These are phyloP conservation scores for Avena sativa DNA, from an alignment of 176 grass and related monocot species.

Conservation along the genomic window DNA sequence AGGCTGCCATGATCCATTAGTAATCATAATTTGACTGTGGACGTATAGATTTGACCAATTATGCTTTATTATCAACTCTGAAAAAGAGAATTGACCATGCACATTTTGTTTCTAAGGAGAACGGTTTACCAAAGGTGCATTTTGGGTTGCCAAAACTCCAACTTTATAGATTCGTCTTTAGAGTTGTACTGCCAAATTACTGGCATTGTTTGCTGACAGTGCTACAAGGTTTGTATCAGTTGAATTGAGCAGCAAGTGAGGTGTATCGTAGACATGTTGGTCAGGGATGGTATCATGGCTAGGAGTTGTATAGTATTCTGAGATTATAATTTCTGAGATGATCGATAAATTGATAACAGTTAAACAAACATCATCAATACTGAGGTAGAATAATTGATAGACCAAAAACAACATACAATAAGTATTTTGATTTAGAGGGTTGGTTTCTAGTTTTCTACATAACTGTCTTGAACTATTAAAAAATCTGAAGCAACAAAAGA, in stretches of 20 bases:
- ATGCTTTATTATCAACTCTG: constrained; percentile 3
- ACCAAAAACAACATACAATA: neutral
- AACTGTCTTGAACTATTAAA: neutral
- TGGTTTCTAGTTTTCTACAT: constrained; percentile 9
- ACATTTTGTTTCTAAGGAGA: constrained; percentile 8
- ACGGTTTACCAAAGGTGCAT: constrained; percentile 4
- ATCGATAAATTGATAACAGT: neutral
- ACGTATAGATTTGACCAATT: neutral
- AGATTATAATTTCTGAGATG: constrained; percentile 13
- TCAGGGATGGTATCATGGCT: neutral
- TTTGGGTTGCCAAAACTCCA: neutral
- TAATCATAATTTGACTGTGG: neutral
- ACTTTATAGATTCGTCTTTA: neutral
- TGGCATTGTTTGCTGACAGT: neutral
- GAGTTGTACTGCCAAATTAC: constrained; percentile 18
- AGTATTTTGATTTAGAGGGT: neutral
- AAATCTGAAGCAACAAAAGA: neutral
- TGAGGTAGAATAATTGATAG: neutral
- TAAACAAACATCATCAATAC: constrained; percentile 11
- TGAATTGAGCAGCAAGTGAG: constrained; percentile 2
- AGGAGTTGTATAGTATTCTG: neutral
- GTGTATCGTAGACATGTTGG: neutral
- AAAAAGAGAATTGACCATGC: constrained; percentile 1
- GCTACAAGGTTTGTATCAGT: neutral
- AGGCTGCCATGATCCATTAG: neutral